phyloP scores from a whole-genome alignment of 495 filamentous ascomycete species.

The Hypoxylon lenormandii region DNA sequence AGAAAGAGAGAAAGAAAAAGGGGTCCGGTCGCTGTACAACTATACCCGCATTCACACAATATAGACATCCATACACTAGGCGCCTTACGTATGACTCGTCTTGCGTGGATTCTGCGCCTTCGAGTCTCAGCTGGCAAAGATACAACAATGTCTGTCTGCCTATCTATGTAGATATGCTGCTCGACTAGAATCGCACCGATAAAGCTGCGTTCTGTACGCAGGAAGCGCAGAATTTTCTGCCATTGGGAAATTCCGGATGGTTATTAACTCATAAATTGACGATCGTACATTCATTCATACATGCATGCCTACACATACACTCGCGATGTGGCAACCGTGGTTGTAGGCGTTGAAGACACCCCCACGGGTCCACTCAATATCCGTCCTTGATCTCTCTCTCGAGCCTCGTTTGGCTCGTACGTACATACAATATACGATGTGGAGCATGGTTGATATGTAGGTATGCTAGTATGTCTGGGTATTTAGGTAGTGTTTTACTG shows the following conservation, averaged over 20 bases:
- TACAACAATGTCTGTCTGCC: constrained; percentile 14
- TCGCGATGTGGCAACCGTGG: constrained; percentile 44
- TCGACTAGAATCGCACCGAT: constrained; percentile 21
- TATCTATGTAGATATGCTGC: constrained; percentile 1
- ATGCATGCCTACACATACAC: neutral
- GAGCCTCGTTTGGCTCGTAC: constrained; percentile 15
- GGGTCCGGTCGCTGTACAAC: constrained; percentile 41
- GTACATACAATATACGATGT: no score
- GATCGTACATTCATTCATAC: constrained; percentile 26
- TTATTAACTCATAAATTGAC: constrained; percentile 41
- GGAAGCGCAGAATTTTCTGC: constrained; percentile 17
- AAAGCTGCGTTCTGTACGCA: neutral
- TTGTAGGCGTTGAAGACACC: constrained; percentile 33
- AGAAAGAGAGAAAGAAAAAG: no score
- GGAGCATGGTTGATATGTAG: no score
- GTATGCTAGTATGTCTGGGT: neutral
- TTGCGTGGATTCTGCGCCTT: constrained; percentile 18
- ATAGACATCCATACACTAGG: neutral
- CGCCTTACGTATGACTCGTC: constrained; percentile 38
- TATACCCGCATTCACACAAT: constrained; percentile 30
- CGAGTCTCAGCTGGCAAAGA: constrained; percentile 25
- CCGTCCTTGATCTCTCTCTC: constrained; percentile 24
- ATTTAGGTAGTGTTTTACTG: constrained; percentile 18
- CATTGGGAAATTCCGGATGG: constrained; percentile 35
- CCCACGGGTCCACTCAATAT: constrained; percentile 47